Evolutionary conservation across 225 moss, liverwort and hornwort species (phyloP), one percentile per base, ranked within the genome.

Genomic region (Rhytidiadelphus loreus): DNA sequence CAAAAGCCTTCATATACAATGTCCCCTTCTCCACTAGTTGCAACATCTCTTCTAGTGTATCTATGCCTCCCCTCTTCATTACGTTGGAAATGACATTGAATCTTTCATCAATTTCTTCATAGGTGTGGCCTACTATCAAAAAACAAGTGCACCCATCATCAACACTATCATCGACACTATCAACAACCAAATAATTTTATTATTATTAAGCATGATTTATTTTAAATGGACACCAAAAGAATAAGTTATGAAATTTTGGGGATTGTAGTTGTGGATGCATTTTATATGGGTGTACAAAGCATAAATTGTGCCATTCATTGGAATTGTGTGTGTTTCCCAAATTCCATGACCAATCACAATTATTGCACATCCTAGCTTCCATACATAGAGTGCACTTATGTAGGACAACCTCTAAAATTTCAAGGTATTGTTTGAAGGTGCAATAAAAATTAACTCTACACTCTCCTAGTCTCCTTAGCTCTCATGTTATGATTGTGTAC

Each of bases 321-420:
- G 16, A 24, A 5, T n/a, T 41, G 9, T 8, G 6, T 26, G 37
- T 41, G 15, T 12, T 41, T 41, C 6, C 8, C 14, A 70, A 25
- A 25, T 41, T 1, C 41, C 24, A 39, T 25, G 23, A 41, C 41
- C 25, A 23, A 70, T 41, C 8, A 69, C 24, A 39, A 69, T 69
- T 13, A 20, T 60, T 37, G 66, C 22, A 68, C 35, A 68, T n/a
- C 68, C 22, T 68, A 22, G 7, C 0, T 8, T 20, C 17, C 17
- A 1, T 63, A 7, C 2, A 63, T 1, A 35, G 1, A 64, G 35
- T 65, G 10, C 19, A 35, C 11, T 4, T 5, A 0, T 2, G 35
- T 0, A 69, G 15, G 7, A 13, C 70, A 39, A 14, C 8, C 13
- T 25, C 11, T 24, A 1, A 70, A 70, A 70, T 25, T 39, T 41